Evolutionary conservation across 208 protist genomes (phyloP).

Genomic region (Lotmaria passim): DNA sequence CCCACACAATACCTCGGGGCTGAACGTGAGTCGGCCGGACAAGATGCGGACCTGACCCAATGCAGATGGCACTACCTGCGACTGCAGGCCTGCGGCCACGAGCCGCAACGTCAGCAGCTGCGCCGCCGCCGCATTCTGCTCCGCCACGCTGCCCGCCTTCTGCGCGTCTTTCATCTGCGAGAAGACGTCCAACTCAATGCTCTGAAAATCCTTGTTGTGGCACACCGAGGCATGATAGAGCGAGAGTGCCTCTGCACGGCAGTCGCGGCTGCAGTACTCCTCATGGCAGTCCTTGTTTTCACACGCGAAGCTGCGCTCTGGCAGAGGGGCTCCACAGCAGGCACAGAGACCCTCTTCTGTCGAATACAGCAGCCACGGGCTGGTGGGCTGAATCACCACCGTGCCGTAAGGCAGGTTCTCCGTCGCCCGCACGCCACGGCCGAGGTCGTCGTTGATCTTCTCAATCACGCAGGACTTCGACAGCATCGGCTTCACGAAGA

Average conservation of each 20-base stretch:
- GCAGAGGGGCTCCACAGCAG: conserved; percentile 59
- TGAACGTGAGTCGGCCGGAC: conserved; percentile 67
- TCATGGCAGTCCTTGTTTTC: conserved; percentile 78
- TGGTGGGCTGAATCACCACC: conserved; percentile 43
- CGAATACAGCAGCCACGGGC: conserved; percentile 79
- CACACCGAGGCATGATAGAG: conserved; percentile 82
- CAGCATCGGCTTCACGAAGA: conserved; percentile 79
- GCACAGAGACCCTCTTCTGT: conserved; percentile 64
- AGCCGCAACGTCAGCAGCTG: conserved; percentile 84
- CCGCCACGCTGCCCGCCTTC: conserved; percentile 37
- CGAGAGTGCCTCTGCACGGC: conserved; percentile 56
- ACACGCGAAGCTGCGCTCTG: conserved; percentile 75
- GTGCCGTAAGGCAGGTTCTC: conserved; percentile 37
- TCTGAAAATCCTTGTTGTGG: conserved; percentile 66
- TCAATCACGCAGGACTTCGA: conserved; percentile 48
- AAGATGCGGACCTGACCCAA: conserved; percentile 77
- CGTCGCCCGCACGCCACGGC: conserved; percentile 65
- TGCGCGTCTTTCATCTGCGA: conserved; percentile 58
- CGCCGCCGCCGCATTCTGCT: conserved; percentile 71
- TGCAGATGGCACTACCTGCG: conserved; percentile 67
- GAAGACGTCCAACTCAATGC: conserved; percentile 85
- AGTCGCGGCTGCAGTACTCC: conserved; percentile 90
- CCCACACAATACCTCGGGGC: conserved; percentile 49
- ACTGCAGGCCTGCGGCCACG: conserved; percentile 50
- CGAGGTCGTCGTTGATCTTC: conserved; percentile 37